Evolutionary conservation across 176 grass and related monocot species (phyloP).

Genomic region (Phoenix roebelenii): DNA sequence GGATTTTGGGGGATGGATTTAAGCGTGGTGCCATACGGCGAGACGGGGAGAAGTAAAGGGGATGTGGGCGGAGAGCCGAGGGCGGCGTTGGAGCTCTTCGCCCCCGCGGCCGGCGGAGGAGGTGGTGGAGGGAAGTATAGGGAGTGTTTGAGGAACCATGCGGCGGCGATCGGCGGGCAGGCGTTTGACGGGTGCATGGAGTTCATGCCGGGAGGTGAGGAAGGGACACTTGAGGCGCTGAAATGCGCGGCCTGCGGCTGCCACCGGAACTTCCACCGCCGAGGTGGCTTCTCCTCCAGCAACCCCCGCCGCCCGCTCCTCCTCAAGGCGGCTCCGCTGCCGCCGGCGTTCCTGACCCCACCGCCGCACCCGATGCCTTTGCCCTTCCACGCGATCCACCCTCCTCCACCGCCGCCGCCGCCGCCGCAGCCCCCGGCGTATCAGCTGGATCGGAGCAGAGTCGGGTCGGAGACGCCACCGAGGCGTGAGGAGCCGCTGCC

Average conservation of each 20-base stretch:
- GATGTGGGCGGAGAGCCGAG: no score
- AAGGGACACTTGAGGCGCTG: slow-evolving; percentile 7
- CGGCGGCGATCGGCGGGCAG: slow-evolving; percentile 44
- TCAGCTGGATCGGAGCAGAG: neutral
- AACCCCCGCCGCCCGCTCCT: neutral
- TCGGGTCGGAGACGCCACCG: slow-evolving; percentile 2
- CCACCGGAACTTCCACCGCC: slow-evolving; percentile 12
- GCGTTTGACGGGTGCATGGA: slow-evolving; percentile 50
- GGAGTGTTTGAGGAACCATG: slow-evolving; percentile 54
- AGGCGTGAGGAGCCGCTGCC: neutral
- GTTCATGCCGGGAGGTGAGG: slow-evolving; percentile 46
- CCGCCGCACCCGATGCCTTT: neutral
- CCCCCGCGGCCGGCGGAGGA: neutral
- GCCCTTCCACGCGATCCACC: neutral
- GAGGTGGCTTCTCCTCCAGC: neutral
- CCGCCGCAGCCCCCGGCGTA: neutral
- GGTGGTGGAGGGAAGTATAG: slow-evolving; percentile 15
- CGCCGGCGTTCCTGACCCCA: neutral
- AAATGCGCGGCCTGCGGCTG: slow-evolving; percentile 10
- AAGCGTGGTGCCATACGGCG: no score
- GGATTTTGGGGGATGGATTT: no score
- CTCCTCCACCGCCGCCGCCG: neutral
- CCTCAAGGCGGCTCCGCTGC: neutral
- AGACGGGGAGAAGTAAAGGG: no score
- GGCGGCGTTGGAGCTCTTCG: no score